Evolutionary conservation across 1,139 yeast species (phyloP).

Genomic region (Taphrina deformans): DNA sequence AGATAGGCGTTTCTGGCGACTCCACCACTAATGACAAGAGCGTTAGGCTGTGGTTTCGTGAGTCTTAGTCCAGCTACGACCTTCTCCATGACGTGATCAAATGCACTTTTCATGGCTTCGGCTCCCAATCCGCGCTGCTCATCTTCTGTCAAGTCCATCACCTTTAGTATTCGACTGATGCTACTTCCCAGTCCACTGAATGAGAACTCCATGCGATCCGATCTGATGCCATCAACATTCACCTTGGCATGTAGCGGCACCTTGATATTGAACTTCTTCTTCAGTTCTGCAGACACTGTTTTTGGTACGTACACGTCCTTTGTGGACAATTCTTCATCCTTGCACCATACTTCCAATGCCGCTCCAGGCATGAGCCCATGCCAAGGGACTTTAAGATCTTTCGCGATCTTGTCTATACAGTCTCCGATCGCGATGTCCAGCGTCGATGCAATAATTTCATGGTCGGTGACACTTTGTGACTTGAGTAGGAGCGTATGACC

Average conservation of each 20-base stretch:
- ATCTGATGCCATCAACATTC: conserved; percentile 13
- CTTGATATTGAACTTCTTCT: conserved; percentile 38
- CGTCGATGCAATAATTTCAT: conserved; percentile 71
- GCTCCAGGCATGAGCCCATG: conserved; percentile 81
- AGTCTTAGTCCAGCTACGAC: conserved; percentile 10
- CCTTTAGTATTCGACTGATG: conserved; percentile 15
- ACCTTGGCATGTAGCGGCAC: conserved; percentile 46
- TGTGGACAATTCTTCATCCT: conserved; percentile 36
- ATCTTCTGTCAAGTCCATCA: conserved; percentile 9
- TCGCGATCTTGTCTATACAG: conserved; percentile 87
- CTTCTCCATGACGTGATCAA: conserved; percentile 34
- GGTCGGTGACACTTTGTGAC: conserved; percentile 61
- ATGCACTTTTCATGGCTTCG: conserved; percentile 35
- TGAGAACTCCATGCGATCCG: conserved; percentile 32
- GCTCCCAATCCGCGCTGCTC: conserved; percentile 29
- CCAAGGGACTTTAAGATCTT: conserved; percentile 65
- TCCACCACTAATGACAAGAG: conserved; percentile 37
- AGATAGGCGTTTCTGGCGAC: conserved; percentile 36
- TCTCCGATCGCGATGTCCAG: conserved; percentile 92
- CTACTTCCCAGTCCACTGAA: conserved; percentile 36
- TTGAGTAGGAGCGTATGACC: conserved; percentile 91
- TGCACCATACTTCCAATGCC: conserved; percentile 66
- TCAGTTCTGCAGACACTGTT: conserved; percentile 1
- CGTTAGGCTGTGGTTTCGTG: conserved; percentile 2
- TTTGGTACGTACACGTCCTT: conserved; percentile 1